A percentile compares a stretch with the other conserved stretches of the same genome.
Conservation (phyloP, 2,329 filamentous ascomycete species). For the Gaeumannomyces sp. region DNA sequence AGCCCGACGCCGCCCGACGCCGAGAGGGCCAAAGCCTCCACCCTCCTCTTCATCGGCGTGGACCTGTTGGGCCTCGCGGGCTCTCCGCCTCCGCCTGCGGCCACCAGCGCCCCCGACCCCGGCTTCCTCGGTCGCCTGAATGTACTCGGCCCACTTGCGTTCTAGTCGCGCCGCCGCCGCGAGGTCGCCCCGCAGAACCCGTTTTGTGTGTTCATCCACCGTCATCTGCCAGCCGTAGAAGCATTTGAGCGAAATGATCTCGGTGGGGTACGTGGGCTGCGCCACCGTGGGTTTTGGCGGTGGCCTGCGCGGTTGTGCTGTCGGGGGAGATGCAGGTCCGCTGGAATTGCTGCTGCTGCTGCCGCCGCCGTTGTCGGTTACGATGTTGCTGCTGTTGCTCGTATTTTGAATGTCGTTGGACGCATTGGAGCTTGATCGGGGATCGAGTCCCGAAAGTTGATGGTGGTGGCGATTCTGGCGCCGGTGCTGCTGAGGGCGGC, state of each 20-base stretch:
- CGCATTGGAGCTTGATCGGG: background rate
- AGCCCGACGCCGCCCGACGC: conserved; percentile 26
- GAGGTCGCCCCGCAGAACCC: conserved; percentile 72
- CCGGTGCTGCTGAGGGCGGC: background rate
- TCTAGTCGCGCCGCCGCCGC: conserved; percentile 71
- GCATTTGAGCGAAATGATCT: conserved; percentile 83
- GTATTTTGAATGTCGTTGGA: conserved; percentile 3
- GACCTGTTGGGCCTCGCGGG: conserved; percentile 72
- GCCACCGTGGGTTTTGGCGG: conserved; percentile 14
- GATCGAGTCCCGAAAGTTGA: background rate
- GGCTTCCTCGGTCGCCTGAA: conserved; percentile 86
- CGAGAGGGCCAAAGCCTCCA: conserved; percentile 44
- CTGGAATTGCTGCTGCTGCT: background rate
- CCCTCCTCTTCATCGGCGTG: conserved; percentile 78
- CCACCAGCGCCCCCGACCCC: conserved; percentile 60
- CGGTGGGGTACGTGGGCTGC: conserved; percentile 56
- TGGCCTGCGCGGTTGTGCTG: conserved; percentile 20
- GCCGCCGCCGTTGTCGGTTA: no score
- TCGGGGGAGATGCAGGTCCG: conserved; percentile 13
- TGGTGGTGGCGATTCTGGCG: background rate
- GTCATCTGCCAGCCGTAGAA: conserved; percentile 96
- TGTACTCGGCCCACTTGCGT: conserved; percentile 87
- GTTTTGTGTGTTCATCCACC: conserved; percentile 86
- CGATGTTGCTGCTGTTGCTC: background rate
- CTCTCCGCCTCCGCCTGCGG: conserved; percentile 62